Percentiles rank a stretch among this genome's conserved stretches.
Conservation (phyloP, 2,329 filamentous ascomycete genomes). For the Nemania serpens region DNA sequence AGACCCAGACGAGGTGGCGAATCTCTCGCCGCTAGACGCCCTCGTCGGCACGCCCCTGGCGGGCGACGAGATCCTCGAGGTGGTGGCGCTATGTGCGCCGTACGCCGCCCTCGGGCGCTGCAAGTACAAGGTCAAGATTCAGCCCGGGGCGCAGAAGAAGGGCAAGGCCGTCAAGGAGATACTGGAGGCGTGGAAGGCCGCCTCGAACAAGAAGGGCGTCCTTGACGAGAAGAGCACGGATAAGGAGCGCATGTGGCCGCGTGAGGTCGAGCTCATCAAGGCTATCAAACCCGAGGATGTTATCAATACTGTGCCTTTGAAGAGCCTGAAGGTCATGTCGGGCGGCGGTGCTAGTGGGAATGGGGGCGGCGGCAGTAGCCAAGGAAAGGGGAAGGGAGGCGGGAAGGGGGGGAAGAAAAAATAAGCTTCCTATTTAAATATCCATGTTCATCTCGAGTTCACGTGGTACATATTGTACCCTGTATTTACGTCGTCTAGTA, state of each 20-base stretch:
- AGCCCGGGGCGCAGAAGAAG: constrained; percentile 88
- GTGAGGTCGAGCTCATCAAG: constrained; percentile 84
- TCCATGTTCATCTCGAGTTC: background rate
- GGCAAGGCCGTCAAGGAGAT: constrained; percentile 94
- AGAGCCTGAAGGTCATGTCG: constrained; percentile 80
- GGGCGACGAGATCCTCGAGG: constrained; percentile 81
- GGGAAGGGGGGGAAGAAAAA: constrained; percentile 50
- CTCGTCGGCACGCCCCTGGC: constrained; percentile 78
- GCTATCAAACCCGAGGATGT: constrained; percentile 81
- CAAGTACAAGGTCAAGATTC: constrained; percentile 95
- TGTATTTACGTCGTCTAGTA: too few species aligned
- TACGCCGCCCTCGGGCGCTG: constrained; percentile 68
- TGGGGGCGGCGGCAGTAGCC: constrained; percentile 41
- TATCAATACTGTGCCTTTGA: constrained; percentile 78
- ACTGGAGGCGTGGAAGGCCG: constrained; percentile 77
- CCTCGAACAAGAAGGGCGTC: constrained; percentile 60
- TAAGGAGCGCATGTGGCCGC: constrained; percentile 78
- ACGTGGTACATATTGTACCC: too few species aligned
- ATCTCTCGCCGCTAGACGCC: constrained; percentile 63
- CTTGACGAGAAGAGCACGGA: constrained; percentile 65
- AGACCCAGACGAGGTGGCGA: constrained; percentile 63
- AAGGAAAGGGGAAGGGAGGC: constrained; percentile 42
- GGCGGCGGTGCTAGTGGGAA: constrained; percentile 55
- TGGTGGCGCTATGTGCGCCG: constrained; percentile 66
- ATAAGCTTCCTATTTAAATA: background rate